Percentiles rank a stretch among this genome's conserved stretches.
Conservation (phyloP, 345 rosid genomes). For the Excoecaria agallocha region DNA sequence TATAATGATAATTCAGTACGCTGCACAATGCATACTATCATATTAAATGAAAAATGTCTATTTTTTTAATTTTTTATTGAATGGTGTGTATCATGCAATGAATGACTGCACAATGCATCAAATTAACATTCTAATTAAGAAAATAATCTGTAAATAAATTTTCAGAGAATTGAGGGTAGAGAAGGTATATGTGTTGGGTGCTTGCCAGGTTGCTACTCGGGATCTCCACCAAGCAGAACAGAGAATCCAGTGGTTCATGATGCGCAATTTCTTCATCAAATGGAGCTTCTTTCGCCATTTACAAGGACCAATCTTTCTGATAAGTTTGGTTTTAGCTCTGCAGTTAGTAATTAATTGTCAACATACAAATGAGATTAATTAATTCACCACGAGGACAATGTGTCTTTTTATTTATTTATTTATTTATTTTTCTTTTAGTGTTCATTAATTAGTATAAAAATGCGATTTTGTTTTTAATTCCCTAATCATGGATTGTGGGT, state of each 20-base stretch:
- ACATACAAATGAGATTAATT: too few species aligned
- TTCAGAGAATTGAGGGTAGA: conserved; percentile 26
- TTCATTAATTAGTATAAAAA: too few species aligned
- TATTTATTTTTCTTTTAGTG: too few species aligned
- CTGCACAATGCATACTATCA: too few species aligned
- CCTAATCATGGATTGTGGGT: not conserved
- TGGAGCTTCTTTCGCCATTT: conserved; percentile 62
- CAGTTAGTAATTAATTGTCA: not conserved
- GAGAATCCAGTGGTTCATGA: conserved; percentile 72
- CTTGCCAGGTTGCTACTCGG: conserved; percentile 42
- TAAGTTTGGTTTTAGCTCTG: conserved; percentile 35
- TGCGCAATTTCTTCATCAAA: conserved; percentile 58
- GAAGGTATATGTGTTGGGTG: conserved; percentile 42
- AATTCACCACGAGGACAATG: too few species aligned
- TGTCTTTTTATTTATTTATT: not conserved
- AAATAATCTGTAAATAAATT: too few species aligned
- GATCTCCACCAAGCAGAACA: conserved; percentile 81
- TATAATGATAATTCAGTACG: too few species aligned
- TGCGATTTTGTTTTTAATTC: not conserved
- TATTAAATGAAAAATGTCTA: too few species aligned
- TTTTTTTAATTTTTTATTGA: too few species aligned
- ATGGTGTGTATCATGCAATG: too few species aligned
- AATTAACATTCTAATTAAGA: too few species aligned
- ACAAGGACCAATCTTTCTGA: conserved; percentile 50
- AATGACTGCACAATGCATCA: too few species aligned